Evolutionary conservation across 768 basidiomycete species (phyloP), one percentile per base, ranked within the genome.

Genomic region (Collybia sp.): DNA sequence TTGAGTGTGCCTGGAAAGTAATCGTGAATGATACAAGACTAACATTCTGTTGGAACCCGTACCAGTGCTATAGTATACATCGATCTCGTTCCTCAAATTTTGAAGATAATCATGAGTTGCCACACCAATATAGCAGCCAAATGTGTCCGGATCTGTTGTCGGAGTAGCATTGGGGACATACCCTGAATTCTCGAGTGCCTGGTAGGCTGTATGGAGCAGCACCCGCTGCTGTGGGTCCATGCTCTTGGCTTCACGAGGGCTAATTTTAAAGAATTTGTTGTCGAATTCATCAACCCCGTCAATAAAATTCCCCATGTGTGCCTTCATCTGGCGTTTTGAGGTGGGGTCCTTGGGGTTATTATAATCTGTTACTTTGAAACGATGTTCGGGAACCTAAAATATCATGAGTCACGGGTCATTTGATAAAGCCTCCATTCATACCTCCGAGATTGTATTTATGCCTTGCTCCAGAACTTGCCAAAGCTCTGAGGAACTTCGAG

Each of bases 171-270:
- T 63, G 0, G 85, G 83, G 12, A 84, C 77, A 55, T 83, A 88
- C 0, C 86, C 87, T 3, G 85, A 74, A 49, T 79, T 71, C 57
- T 88, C 85, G 3, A 88, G 67, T 0, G 86, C 86, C 46, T 83
- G 74, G 44, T 85, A 77, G 4, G 81, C 82, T 2, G 76, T 71
- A 33, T 83, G 83, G 12, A 88, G 69, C 4, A 88, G 65, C 30
- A 88, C 53, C 4, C 86, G 75, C 51, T 87, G 85, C 52, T 88
- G 85, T 6, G 87, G 85, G 55, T 88, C 83, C 84, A 88, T 88
- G 58, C 70, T 78, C 49, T 66, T 77, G 12, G 87, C 85, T 61
- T 88, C 86, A 5, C 86, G 76, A 1, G 87, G 85, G 34, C 80
- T 84, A 38, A 86, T 76, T 35, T 75, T 79, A 70, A 88, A 89